Percentiles rank a stretch among this genome's conserved stretches.
Conservation (phyloP, 129 eudicot genomes). For the Tanacetum coccineum region DNA sequence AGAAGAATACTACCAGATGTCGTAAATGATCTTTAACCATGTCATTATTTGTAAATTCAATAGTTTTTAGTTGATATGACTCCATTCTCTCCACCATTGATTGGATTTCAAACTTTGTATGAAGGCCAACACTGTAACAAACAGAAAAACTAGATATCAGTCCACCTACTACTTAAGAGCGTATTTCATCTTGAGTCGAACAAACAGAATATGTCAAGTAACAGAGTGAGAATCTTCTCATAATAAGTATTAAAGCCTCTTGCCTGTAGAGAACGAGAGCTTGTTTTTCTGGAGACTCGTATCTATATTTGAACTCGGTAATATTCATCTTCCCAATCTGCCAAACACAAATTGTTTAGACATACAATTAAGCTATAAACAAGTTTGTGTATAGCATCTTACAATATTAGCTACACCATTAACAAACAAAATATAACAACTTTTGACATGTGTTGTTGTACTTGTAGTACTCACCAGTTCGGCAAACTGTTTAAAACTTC, state of each 20-base stretch:
- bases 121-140: constrained; percentile 88
- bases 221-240: not conserved
- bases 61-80: constrained; percentile 67
- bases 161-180: too few relatives aligned
- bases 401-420: not conserved
- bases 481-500: constrained; percentile 76
- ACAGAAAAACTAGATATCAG: constrained; percentile 5
- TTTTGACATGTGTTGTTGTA: not conserved
- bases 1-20: constrained; percentile 63
- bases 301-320: constrained; percentile 89
- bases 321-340: constrained; percentile 93
- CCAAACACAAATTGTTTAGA: constrained; percentile 24
- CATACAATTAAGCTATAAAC: constrained; percentile 2
- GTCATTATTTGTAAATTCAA: constrained; percentile 76
- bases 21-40: constrained; percentile 95
- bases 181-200: too few relatives aligned
- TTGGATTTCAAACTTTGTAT: constrained; percentile 71
- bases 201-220: not conserved
- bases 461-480: constrained; percentile 50
- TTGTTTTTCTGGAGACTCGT: constrained; percentile 45
- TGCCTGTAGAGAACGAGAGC: constrained; percentile 93
- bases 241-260: constrained; percentile 11
- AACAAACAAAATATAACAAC: not conserved
- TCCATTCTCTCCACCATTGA: constrained; percentile 80
- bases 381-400: not conserved